phyloP scores from a whole-genome alignment of 2,329 filamentous ascomycete species.

The Pezizomycotina sp. region DNA sequence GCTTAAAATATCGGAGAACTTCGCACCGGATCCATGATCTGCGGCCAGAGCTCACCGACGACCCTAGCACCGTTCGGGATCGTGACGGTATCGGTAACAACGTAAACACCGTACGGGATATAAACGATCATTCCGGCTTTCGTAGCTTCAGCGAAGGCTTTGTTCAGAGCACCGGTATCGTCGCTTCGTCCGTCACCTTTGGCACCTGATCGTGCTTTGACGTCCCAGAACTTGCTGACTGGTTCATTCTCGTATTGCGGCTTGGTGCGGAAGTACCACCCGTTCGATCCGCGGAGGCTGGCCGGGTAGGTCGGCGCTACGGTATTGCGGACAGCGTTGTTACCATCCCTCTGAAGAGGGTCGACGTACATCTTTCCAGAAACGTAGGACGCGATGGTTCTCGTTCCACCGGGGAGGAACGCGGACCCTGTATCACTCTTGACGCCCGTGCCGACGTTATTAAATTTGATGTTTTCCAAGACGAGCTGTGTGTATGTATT shows the following conservation, averaged over 20 bases:
- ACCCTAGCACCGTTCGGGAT: slow-evolving; percentile 36
- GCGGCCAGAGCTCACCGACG: slow-evolving; percentile 40
- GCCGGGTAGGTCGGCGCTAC: too few relatives aligned
- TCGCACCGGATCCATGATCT: slow-evolving; percentile 37
- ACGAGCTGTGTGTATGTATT: slow-evolving; percentile 47
- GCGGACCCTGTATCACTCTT: slow-evolving; percentile 38
- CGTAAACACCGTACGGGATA: slow-evolving; percentile 33
- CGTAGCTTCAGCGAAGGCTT: slow-evolving; percentile 41
- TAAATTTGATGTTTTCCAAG: slow-evolving; percentile 40
- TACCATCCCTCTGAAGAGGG: too few relatives aligned
- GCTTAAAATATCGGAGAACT: slow-evolving; percentile 38
- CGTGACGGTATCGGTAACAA: slow-evolving; percentile 33
- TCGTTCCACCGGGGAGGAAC: slow-evolving; percentile 52
- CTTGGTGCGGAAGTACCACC: slow-evolving; percentile 27
- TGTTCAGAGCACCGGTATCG: slow-evolving; percentile 32
- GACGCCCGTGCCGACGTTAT: slow-evolving; percentile 36
- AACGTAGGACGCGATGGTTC: slow-evolving; percentile 50
- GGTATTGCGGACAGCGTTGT: too few relatives aligned
- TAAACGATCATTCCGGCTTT: slow-evolving; percentile 36
- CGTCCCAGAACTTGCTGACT: slow-evolving; percentile 32
- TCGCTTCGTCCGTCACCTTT: slow-evolving; percentile 24
- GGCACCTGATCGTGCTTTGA: slow-evolving; percentile 26
- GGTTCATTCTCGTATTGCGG: slow-evolving; percentile 36
- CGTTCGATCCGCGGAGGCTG: background rate
- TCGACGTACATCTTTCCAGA: slow-evolving; percentile 59